Conservation (phyloP, 2,329 filamentous ascomycete species). For the Knoxdaviesia capensis region DNA sequence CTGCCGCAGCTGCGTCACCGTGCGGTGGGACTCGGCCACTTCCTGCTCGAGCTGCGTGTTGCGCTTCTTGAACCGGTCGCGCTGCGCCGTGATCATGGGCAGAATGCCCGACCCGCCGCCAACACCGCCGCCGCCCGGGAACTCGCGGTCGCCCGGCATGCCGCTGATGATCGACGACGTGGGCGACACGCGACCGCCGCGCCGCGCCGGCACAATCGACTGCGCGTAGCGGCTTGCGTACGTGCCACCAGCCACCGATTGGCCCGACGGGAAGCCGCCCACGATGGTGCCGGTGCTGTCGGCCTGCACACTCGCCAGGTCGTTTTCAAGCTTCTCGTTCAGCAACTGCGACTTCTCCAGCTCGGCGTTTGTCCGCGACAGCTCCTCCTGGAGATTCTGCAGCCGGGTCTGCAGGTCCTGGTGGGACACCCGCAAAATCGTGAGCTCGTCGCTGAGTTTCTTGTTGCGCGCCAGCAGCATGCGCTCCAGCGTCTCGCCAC, state of each 20-base stretch:
- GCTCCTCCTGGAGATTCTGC: slow-evolving; percentile 61
- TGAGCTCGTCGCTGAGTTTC: slow-evolving; percentile 86
- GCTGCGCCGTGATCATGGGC: slow-evolving; percentile 94
- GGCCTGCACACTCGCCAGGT: slow-evolving; percentile 71
- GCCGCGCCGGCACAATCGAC: slow-evolving; percentile 34
- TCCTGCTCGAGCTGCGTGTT: slow-evolving; percentile 82
- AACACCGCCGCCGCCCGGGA: slow-evolving; percentile 48
- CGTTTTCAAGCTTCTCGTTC: slow-evolving; percentile 78
- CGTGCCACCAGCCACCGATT: slow-evolving; percentile 70
- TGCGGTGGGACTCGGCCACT: slow-evolving; percentile 63
- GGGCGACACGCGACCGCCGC: slow-evolving; percentile 56
- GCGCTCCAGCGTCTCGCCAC: slow-evolving; percentile 73
- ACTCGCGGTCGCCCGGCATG: slow-evolving; percentile 31
- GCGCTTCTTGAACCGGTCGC: slow-evolving; percentile 94
- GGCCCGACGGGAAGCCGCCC: slow-evolving; percentile 53
- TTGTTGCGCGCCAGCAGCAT: slow-evolving; percentile 85
- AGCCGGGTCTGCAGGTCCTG: slow-evolving; percentile 73
- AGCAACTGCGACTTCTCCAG: slow-evolving; percentile 69
- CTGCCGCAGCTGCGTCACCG: slow-evolving; percentile 67
- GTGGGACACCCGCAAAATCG: slow-evolving; percentile 79
- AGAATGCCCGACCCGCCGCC: slow-evolving; percentile 49
- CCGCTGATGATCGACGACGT: slow-evolving; percentile 97
- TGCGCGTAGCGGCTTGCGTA: slow-evolving; percentile 66
- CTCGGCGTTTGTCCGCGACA: slow-evolving; percentile 67
- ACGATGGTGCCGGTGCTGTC: slow-evolving; percentile 38